A percentile compares a stretch with the other conserved stretches of the same genome.
These are phyloP conservation scores for Arctium lappa DNA, from an alignment of 129 eudicot species.

Conservation along the genomic window DNA sequence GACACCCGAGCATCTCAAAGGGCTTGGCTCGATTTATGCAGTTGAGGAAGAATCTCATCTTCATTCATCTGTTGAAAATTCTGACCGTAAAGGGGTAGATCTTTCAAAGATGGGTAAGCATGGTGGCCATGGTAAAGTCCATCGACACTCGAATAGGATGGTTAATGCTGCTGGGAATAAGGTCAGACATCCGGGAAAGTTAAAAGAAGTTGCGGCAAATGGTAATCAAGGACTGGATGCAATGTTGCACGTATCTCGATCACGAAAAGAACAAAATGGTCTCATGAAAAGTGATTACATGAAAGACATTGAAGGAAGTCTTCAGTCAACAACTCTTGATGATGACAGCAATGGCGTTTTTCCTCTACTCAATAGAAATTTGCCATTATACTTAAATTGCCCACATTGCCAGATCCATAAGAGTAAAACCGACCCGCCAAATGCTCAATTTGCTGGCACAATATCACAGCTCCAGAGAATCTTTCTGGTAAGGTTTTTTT, in stretches of 20 bases:
- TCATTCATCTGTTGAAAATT: slow-evolving; percentile 36
- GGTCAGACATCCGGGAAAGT: slow-evolving; percentile 45
- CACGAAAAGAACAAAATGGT: slow-evolving; percentile 26
- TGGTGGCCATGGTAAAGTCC: slow-evolving; percentile 51
- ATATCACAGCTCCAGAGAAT: slow-evolving; percentile 93
- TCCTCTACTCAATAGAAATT: slow-evolving; percentile 58
- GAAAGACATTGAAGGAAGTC: slow-evolving; percentile 47
- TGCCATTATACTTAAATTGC: slow-evolving; percentile 80
- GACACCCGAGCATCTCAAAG: slow-evolving; percentile 67
- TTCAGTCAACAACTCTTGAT: slow-evolving; percentile 43
- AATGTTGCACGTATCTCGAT: slow-evolving; percentile 15
- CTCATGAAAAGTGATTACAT: slow-evolving; percentile 21
- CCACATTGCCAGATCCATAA: slow-evolving; percentile 66
- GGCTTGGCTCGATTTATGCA: slow-evolving; percentile 58
- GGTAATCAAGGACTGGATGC: slow-evolving; percentile 23
- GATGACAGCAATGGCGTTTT: slow-evolving; percentile 57
- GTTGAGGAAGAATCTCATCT: slow-evolving; percentile 47
- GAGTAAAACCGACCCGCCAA: slow-evolving; percentile 55
- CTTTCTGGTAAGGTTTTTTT: slow-evolving; percentile 59
- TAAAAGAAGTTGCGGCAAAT: slow-evolving; percentile 34
- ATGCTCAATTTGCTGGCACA: slow-evolving; percentile 59
- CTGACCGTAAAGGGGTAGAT: slow-evolving; percentile 47
- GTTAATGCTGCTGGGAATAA: slow-evolving; percentile 25
- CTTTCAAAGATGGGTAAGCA: slow-evolving; percentile 40
- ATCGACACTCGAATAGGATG: slow-evolving; percentile 49